Conservation (phyloP, 1,284 basidiomycete species). For the Moesziomyces antarcticus region DNA sequence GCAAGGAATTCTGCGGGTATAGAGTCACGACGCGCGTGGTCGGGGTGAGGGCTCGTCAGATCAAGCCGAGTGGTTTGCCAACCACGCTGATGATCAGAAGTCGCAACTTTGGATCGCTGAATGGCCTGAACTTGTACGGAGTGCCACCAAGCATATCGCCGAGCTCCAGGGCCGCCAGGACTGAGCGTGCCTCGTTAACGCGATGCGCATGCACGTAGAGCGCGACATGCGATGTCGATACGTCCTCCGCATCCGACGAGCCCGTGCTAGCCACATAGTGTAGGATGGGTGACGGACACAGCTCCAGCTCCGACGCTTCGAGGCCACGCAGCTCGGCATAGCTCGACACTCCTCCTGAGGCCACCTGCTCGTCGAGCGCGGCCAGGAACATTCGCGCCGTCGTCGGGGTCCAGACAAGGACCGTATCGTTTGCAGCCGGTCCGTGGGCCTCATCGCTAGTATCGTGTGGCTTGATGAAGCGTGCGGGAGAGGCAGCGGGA, state of each 20-base stretch:
- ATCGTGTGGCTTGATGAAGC: conserved; percentile 11
- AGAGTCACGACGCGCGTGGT: background rate
- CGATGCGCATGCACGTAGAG: conserved; percentile 34
- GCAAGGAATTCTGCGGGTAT: background rate
- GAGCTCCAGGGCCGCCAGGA: conserved; percentile 15
- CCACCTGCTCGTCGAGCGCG: conserved; percentile 8
- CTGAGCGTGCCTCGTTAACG: conserved; percentile 15
- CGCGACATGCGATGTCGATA: conserved; percentile 11
- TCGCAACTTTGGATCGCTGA: conserved; percentile 15
- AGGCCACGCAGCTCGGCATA: background rate
- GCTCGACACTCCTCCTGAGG: no score
- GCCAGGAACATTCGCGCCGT: conserved; percentile 24
- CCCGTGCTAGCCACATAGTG: conserved; percentile 23
- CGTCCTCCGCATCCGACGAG: background rate
- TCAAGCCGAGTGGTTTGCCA: conserved; percentile 28
- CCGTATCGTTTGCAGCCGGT: background rate
- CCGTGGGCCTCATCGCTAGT: no score
- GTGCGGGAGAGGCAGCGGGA: conserved; percentile 12
- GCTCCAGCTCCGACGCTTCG: background rate
- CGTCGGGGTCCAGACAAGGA: conserved; percentile 31
- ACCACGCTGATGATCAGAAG: conserved; percentile 25
- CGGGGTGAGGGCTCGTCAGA: conserved; percentile 1
- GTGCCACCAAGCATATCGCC: background rate
- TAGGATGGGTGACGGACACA: conserved; percentile 27
- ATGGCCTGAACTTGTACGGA: conserved; percentile 10